Evolutionary conservation across 106 monocot genomes (phyloP), one percentile per base, ranked within the genome.

Genomic region (Dendrobium chrysotoxum): DNA sequence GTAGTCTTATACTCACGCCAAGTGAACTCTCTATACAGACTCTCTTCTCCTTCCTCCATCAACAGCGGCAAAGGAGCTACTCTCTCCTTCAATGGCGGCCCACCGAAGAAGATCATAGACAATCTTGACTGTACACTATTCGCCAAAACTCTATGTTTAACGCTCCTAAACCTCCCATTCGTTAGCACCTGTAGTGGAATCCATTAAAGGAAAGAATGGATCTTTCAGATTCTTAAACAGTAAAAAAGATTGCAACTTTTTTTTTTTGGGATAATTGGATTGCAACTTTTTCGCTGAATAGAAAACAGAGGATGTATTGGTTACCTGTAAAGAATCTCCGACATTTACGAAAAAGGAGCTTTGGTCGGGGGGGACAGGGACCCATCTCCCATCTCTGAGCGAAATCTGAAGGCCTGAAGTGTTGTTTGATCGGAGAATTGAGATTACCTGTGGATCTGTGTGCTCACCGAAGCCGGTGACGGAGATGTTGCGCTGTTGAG

Each of bases 371-470:
- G 91, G 93, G 18, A 96, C 93, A 2, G 92, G 65, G 67, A 90
- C 78, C 96, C 93, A 96, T 39, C 79, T 80, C 55, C 93, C 96
- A 75, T 96, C 96, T 20, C 40, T 80, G 28, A 84, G 80, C 8
- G 81, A 71, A 44, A 96, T 92, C 79, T 95, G 90, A 12, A 92
- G 81, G 8, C 95, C 95, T 0, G 58, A n/a, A 17, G 87, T 81
- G 81, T 83, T 86, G 81, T 95, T 95, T 1, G 96, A 93, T 78
- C 90, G 46, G 28, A 96, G 80, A 55, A 93, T 58, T 0, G 96
- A 96, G 66, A 96, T 82, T 50, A 96, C 82, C 84, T 96, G 93
- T 0, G 96, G 93, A 77, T 96, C 96, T 0, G 93, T 96, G 87
- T 96, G 96, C 81, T 90, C 96, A 3, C 96, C 93, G 58, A 93